Conservation (phyloP, 2,329 filamentous ascomycete genomes). For the Fusarium sp. region DNA sequence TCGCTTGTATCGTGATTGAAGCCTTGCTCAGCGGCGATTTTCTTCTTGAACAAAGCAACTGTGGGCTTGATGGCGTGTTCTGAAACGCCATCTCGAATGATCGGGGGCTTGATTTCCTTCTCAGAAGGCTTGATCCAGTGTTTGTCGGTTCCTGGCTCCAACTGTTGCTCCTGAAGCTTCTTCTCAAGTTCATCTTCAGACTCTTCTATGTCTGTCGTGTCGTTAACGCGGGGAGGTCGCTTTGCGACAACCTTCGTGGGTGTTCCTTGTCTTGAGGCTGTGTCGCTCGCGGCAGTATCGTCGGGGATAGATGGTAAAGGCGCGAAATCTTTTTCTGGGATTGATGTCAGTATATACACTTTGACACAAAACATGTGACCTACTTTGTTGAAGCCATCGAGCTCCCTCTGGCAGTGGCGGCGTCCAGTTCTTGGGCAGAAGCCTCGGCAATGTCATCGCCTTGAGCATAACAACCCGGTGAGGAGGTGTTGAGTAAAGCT, state of each 20-base stretch:
- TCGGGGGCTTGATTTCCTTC: conserved; percentile 25
- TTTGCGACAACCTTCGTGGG: conserved; percentile 9
- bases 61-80: conserved; percentile 41
- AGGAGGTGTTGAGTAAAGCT: not conserved
- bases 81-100: conserved; percentile 37
- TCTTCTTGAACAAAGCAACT: conserved; percentile 29
- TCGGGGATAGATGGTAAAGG: not conserved
- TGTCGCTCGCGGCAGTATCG: not conserved
- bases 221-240: not conserved
- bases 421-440: conserved; percentile 9
- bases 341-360: conserved; percentile 8
- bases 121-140: conserved; percentile 7
- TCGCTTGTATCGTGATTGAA: not conserved
- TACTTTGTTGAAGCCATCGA: conserved; percentile 32
- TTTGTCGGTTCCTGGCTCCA: not conserved
- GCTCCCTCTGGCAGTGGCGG: not conserved
- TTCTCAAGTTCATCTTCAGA: conserved; percentile 10
- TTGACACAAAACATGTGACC: not conserved
- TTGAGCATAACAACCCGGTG: not conserved
- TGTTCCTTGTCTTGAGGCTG: conserved; percentile 9
- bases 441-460: not conserved
- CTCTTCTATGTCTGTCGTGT: not conserved
- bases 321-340: conserved; percentile 15
- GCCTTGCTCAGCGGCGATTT: conserved; percentile 24
- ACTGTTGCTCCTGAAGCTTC: not conserved